Conservation (phyloP, 495 filamentous ascomycete species). For the Ramalina intermedia region DNA sequence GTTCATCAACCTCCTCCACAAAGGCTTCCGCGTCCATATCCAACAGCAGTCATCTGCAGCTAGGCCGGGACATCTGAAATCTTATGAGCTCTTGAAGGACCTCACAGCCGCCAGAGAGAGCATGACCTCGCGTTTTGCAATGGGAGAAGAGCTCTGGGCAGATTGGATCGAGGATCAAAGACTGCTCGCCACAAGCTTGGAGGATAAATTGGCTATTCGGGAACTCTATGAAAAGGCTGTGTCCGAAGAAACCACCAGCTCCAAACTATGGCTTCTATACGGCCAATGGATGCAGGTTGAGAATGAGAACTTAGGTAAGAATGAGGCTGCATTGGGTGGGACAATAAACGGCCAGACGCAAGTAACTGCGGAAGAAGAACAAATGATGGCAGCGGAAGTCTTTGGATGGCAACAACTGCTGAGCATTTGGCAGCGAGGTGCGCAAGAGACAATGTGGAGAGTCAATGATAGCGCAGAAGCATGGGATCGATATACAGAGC, state of each 20-base stretch:
- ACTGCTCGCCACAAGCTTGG: constrained; percentile 42
- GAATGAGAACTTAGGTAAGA: constrained; percentile 37
- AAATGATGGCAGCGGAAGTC: constrained; percentile 55
- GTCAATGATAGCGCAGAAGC: constrained; percentile 73
- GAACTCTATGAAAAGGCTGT: constrained; percentile 72
- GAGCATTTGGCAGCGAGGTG: constrained; percentile 65
- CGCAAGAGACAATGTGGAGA: constrained; percentile 63
- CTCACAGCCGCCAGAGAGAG: constrained; percentile 46
- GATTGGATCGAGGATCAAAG: constrained; percentile 53
- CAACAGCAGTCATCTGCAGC: constrained; percentile 32
- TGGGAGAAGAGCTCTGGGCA: constrained; percentile 51
- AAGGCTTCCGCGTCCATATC: constrained; percentile 44
- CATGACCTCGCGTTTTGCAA: constrained; percentile 51
- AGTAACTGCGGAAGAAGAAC: constrained; percentile 64
- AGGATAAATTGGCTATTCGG: constrained; percentile 60
- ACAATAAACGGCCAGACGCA: constrained; percentile 12
- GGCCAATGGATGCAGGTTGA: constrained; percentile 74
- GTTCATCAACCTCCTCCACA: constrained; percentile 50
- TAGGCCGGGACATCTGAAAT: constrained; percentile 29
- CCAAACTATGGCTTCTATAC: constrained; percentile 77
- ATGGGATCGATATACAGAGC: constrained; percentile 68
- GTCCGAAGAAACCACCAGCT: constrained; percentile 66
- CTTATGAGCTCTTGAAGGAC: constrained; percentile 46
- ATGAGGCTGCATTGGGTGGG: constrained; percentile 24
- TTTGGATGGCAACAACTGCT: constrained; percentile 64